These are phyloP conservation scores for Neonectria punicea DNA, from an alignment of 2,329 filamentous ascomycete genomes.

Conservation along the genomic window DNA sequence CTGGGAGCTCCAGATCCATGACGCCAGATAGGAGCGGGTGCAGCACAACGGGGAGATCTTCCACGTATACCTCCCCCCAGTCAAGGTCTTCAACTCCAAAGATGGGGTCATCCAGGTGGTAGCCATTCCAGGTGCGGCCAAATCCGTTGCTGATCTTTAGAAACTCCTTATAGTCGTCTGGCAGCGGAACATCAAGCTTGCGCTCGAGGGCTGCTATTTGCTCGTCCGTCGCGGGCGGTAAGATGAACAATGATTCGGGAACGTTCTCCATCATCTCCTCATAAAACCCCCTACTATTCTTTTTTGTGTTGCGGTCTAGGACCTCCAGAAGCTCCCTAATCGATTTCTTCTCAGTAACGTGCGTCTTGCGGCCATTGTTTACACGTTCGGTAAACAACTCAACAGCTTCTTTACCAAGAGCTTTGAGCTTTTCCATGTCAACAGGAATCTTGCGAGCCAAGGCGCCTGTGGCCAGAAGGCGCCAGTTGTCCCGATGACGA, in stretches of 20 bases:
- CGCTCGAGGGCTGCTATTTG: conserved; percentile 27
- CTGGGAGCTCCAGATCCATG: neutral
- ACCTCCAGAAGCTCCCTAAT: conserved; percentile 21
- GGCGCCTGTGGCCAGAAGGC: conserved; percentile 22
- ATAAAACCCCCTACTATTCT: conserved; percentile 3
- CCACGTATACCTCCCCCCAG: conserved; percentile 13
- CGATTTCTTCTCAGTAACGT: conserved; percentile 13
- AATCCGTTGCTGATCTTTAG: conserved; percentile 35
- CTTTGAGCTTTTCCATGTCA: conserved; percentile 20
- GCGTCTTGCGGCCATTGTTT: conserved; percentile 17
- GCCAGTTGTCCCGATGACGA: conserved; percentile 18
- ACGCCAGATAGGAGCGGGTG: conserved; percentile 20
- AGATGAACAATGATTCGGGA: conserved; percentile 28
- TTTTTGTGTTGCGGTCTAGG: conserved; percentile 28
- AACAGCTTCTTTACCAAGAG: conserved; percentile 12
- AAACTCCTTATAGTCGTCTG: conserved; percentile 36
- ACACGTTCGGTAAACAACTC: conserved; percentile 26
- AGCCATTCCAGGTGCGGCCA: conserved; percentile 34
- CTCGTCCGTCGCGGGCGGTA: conserved; percentile 29
- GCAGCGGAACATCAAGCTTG: conserved; percentile 12
- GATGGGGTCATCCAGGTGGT: conserved; percentile 17
- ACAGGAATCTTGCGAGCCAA: conserved; percentile 29
- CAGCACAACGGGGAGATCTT: conserved; percentile 9
- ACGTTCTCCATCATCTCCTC: conserved; percentile 7
- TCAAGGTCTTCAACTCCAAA: conserved; percentile 22